These are phyloP conservation scores for Helichrysum umbraculigerum DNA, from an alignment of 129 eudicot species.

Conservation along the genomic window DNA sequence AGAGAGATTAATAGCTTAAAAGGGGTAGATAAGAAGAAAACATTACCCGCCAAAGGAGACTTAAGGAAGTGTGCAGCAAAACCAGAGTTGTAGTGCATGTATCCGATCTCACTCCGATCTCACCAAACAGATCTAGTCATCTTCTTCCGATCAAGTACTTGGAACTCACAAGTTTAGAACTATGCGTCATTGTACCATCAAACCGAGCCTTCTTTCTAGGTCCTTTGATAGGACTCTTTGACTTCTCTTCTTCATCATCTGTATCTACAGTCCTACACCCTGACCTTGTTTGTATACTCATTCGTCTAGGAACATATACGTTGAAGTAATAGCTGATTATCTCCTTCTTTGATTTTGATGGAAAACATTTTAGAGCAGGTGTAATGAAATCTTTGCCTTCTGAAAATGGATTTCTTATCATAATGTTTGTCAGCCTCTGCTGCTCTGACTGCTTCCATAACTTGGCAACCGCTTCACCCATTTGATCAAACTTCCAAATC, in stretches of 20 bases:
- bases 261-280: slow-evolving; percentile 41
- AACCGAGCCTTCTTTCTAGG: slow-evolving; percentile 24
- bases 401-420: slow-evolving; percentile 32
- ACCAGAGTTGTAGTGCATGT: neutral
- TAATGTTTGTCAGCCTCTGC: slow-evolving; percentile 38
- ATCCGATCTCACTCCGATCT: neutral
- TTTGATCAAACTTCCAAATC: slow-evolving; percentile 60
- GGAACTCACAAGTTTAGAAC: slow-evolving; percentile 25
- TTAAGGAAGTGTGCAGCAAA: slow-evolving; percentile 10
- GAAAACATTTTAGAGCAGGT: slow-evolving; percentile 43
- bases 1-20: neutral
- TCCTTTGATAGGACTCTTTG: slow-evolving; percentile 18
- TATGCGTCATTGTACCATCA: slow-evolving; percentile 13
- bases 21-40: slow-evolving; percentile 13
- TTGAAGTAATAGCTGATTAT: slow-evolving; percentile 57
- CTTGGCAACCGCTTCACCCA: slow-evolving; percentile 64
- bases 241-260: slow-evolving; percentile 49
- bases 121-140: slow-evolving; percentile 18
- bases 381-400: slow-evolving; percentile 41
- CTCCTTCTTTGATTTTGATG: slow-evolving; percentile 29
- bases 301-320: slow-evolving; percentile 54
- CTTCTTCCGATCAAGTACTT: slow-evolving; percentile 38
- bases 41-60: slow-evolving; percentile 12
- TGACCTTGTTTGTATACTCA: slow-evolving; percentile 43
- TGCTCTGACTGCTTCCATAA: slow-evolving; percentile 51